Evolutionary conservation across 805 yeast genomes (phyloP), one percentile per base, ranked within the genome.

Genomic region (Candida loeiensis): DNA sequence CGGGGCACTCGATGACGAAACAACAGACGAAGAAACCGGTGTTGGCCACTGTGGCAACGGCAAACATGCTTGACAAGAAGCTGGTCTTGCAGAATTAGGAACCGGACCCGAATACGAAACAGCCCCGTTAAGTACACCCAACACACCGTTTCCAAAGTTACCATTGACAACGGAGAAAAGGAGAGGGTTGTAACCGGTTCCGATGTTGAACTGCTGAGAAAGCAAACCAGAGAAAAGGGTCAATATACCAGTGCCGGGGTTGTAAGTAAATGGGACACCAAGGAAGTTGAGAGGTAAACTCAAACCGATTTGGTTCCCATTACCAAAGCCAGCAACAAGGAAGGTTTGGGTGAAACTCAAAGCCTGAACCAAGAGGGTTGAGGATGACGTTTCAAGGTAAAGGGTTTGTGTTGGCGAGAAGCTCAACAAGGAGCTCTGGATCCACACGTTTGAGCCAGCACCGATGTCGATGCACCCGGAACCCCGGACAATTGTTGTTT

Each of bases 401-500:
- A 49, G 30, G 15, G 47, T 49, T 21, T 48, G 51, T 7, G 32
- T 31, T 4, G 33, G 31, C 11, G 40, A 36, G 16, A 47, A 35
- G 3, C 30, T 4, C 18, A 43, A 31, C 17, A 43, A 37, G 0
- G 44, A 36, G 21, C 36, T 39, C 24, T 37, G 43, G 9, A 42
- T 34, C 42, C 43, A 47, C 2, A 48, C 21, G 21, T 16, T 39
- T 24, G 52, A 42, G 14, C 40, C 32, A 4, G 3, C 13, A n/a
- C 52, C 56, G 15, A 50, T 49, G 35, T 36, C 45, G 15, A 58
- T 45, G 50, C 67, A 61, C 21, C 67, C 67, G n/a, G 44, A 18
- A 18, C 66, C 66, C 2, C 17, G 7, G 28, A 61, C 47, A 16
- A 30, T 32, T 12, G 57, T 48, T 1, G 50, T 41, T 45, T 59